Percentiles rank a stretch among this genome's conserved stretches.
phyloP scores from a whole-genome alignment of 1,284 basidiomycete species.

The Leccinum pachyderme region DNA sequence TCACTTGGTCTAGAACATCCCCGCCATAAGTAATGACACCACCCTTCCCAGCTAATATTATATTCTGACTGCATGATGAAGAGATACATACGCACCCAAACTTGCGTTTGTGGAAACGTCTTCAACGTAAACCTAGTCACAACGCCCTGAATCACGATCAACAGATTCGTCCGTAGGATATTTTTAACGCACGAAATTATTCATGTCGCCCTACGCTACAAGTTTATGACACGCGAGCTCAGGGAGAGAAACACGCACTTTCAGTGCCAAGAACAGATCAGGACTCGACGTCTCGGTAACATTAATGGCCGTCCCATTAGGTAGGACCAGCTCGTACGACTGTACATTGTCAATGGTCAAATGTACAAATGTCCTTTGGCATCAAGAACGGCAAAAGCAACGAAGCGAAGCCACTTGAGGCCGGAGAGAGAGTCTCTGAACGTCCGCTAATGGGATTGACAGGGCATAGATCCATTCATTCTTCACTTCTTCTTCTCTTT shows the following conservation, averaged over 20 bases:
- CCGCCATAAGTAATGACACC: conserved; percentile 47
- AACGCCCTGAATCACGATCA: conserved; percentile 45
- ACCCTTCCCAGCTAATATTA: conserved; percentile 38
- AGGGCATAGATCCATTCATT: no score
- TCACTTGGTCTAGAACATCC: conserved; percentile 14
- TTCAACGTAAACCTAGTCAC: conserved; percentile 57
- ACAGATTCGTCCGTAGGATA: not conserved
- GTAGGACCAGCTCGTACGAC: conserved; percentile 45
- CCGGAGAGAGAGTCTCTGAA: no score
- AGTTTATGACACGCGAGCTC: not conserved
- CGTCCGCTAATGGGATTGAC: no score
- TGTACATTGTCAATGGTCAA: conserved; percentile 49
- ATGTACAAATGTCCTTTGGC: conserved; percentile 14
- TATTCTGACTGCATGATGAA: not conserved
- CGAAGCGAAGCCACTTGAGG: no score
- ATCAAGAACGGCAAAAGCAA: no score
- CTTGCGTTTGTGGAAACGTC: conserved; percentile 49
- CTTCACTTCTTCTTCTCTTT: no score
- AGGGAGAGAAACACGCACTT: conserved; percentile 21
- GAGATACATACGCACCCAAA: conserved; percentile 47
- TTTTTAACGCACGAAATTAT: conserved; percentile 51
- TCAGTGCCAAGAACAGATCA: conserved; percentile 46
- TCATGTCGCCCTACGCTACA: conserved; percentile 45
- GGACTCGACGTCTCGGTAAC: conserved; percentile 40
- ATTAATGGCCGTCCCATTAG: conserved; percentile 38